Conservation (phyloP, 257 asterid species). For the Craterostigma plantagineum region DNA sequence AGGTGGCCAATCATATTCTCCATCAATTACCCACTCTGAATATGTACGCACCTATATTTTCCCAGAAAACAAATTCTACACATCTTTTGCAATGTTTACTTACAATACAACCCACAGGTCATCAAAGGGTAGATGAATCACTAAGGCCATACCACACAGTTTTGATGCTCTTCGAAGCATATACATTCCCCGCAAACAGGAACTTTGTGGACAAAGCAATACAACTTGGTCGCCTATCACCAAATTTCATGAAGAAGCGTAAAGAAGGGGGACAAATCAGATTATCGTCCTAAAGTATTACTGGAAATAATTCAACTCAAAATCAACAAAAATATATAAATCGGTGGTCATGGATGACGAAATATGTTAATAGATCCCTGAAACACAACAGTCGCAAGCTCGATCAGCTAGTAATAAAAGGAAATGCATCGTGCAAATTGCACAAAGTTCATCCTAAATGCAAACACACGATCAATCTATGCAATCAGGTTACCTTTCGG, state of each 20-base stretch:
- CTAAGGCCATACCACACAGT: slow-evolving; percentile 62
- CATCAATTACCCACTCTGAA: slow-evolving; percentile 97
- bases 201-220: slow-evolving; percentile 98
- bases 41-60: slow-evolving; percentile 48
- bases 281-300: no score
- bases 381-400: no score
- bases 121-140: neutral
- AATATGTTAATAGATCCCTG: no score
- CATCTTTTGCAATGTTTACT: neutral
- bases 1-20: slow-evolving; percentile 97
- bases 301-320: no score
- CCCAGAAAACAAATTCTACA: neutral
- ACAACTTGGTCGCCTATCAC: slow-evolving; percentile 73
- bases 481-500: slow-evolving; percentile 48
- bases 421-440: slow-evolving; percentile 3
- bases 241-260: slow-evolving; percentile 11
- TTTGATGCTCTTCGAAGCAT: slow-evolving; percentile 86
- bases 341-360: no score
- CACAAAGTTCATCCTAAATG: slow-evolving; percentile 4
- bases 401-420: neutral
- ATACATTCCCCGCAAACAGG: slow-evolving; percentile 95
- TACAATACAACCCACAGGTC: neutral
- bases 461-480: neutral
- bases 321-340: no score
- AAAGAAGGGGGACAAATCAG: no score